Evolutionary conservation across 1,139 yeast genomes (phyloP).

Genomic region (Diutina sp.): DNA sequence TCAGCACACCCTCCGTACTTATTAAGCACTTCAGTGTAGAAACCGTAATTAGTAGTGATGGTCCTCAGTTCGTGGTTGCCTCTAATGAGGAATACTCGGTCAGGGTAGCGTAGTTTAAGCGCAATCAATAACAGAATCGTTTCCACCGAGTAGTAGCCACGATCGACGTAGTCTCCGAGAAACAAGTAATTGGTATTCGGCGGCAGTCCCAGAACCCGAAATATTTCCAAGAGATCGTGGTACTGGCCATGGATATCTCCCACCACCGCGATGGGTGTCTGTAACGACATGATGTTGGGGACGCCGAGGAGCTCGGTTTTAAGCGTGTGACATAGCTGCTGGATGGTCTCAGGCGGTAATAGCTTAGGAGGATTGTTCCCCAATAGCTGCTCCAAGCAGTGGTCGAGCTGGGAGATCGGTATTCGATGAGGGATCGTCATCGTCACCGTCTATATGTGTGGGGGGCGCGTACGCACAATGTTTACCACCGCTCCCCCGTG

Average conservation of each 20-base stretch:
- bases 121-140: constrained; percentile 24
- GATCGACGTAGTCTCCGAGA: constrained; percentile 86
- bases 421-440: constrained; percentile 25
- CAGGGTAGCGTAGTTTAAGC: constrained; percentile 9
- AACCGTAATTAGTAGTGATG: constrained; percentile 10
- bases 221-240: constrained; percentile 82
- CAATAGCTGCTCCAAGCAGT: constrained; percentile 30
- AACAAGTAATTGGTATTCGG: constrained; percentile 89
- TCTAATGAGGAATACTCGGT: constrained; percentile 4
- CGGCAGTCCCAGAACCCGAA: constrained; percentile 83
- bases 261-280: constrained; percentile 88
- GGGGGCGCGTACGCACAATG: neutral
- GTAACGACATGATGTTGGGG: constrained; percentile 69
- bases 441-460: neutral
- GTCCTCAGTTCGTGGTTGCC: constrained; percentile 8
- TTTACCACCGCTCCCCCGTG: neutral
- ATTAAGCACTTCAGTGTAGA: constrained; percentile 8
- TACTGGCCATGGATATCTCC: constrained; percentile 98
- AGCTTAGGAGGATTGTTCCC: constrained; percentile 31
- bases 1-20: constrained; percentile 8
- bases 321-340: constrained; percentile 29
- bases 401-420: constrained; percentile 28
- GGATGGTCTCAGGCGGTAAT: constrained; percentile 34
- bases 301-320: constrained; percentile 25
- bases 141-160: constrained; percentile 87